Percentiles rank a stretch among this genome's conserved stretches.
These are phyloP conservation scores for Phytophthora agathidicida DNA, from an alignment of 352 stramenopile genomes.

Conservation along the genomic window DNA sequence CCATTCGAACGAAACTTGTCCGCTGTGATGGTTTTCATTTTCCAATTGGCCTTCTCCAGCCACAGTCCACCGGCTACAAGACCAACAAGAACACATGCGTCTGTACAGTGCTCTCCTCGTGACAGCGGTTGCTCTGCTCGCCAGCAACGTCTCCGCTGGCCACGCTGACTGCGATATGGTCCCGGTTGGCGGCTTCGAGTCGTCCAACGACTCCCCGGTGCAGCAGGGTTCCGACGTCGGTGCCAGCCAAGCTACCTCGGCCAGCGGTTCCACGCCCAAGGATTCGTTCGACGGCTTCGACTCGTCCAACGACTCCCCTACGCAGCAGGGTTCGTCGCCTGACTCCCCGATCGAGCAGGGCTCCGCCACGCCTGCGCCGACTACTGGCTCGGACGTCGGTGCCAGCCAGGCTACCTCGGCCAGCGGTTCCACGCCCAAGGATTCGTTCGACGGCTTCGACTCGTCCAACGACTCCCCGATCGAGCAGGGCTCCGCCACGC, in stretches of 20 bases:
- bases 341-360: background rate
- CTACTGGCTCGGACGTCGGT: constrained; percentile 5
- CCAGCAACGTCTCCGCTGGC: constrained; percentile 20
- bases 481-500: constrained; percentile 5
- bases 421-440: constrained; percentile 8
- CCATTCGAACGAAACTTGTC: constrained; percentile 15
- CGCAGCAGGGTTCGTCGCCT: constrained; percentile 7
- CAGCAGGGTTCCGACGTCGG: background rate
- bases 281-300: constrained; percentile 24
- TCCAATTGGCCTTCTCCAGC: constrained; percentile 25
- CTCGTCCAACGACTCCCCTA: constrained; percentile 19
- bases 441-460: constrained; percentile 10
- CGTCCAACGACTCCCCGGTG: background rate
- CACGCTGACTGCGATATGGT: constrained; percentile 13
- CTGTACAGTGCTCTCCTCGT: constrained; percentile 26
- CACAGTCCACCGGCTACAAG: constrained; percentile 18
- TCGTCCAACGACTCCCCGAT: constrained; percentile 9
- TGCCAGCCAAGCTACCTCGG: background rate
- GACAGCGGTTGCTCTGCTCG: constrained; percentile 15
- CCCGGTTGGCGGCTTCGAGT: constrained; percentile 16
- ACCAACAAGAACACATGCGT: constrained; percentile 24
- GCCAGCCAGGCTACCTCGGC: constrained; percentile 6
- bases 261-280: constrained; percentile 6
- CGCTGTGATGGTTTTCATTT: constrained; percentile 14
- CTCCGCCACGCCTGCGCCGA: no score